Percentiles rank a stretch among this genome's conserved stretches.
Conservation (phyloP, 148 eudicot species). For the Rhododendron williamsianum region DNA sequence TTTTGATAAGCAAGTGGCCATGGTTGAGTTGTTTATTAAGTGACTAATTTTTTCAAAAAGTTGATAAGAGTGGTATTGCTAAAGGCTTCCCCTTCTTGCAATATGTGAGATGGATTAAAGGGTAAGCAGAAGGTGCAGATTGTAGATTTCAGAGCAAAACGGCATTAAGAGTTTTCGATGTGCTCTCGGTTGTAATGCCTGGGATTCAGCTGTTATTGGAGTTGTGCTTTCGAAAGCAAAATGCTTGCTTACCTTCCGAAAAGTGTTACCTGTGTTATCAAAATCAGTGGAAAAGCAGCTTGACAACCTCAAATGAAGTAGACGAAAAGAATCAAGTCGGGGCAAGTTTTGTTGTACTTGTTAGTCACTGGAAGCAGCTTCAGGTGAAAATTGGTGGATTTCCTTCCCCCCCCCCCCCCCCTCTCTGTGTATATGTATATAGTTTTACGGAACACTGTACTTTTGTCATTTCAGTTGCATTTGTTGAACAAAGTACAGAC, state of each 20-base stretch:
- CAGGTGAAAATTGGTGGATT: not conserved
- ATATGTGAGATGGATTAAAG: not conserved
- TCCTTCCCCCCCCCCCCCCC: too few species aligned
- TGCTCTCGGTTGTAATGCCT: not conserved
- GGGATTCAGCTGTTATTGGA: not conserved
- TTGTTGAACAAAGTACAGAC: too few species aligned
- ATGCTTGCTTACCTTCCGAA: not conserved
- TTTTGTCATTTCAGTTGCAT: not conserved
- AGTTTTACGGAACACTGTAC: not conserved
- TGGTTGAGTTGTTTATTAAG: not conserved
- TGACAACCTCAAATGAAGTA: not conserved
- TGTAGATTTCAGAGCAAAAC: not conserved
- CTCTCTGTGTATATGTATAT: too few species aligned
- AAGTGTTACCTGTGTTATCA: not conserved
- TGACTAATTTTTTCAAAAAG: not conserved
- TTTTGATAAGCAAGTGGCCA: too few species aligned
- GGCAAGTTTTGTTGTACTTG: not conserved
- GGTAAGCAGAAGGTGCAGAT: not conserved
- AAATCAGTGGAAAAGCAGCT: not conserved
- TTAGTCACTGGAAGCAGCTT: not conserved
- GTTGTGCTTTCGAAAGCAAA: not conserved
- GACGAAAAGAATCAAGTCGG: not conserved
- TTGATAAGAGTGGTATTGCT: not conserved
- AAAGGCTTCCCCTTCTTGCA: not conserved
- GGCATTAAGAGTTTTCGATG: not conserved